Percentiles rank a stretch among this genome's conserved stretches.
These are phyloP conservation scores for Taphrina pruni DNA, from an alignment of 1,139 yeast genomes.

Conservation along the genomic window DNA sequence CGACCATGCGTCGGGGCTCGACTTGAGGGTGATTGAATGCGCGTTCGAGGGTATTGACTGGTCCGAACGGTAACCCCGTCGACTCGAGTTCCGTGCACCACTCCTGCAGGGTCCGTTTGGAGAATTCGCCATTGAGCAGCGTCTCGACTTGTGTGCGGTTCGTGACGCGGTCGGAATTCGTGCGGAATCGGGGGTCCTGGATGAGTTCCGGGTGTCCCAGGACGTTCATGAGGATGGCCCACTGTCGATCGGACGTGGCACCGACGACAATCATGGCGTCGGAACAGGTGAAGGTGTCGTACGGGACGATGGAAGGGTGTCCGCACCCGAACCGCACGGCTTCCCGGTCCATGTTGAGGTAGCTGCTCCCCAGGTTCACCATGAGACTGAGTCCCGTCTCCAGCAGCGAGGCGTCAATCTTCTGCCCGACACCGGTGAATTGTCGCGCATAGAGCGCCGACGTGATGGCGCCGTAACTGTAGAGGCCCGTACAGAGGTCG, in stretches of 20 bases:
- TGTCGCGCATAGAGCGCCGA: constrained; percentile 53
- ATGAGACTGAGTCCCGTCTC: constrained; percentile 50
- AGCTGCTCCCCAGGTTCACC: constrained; percentile 48
- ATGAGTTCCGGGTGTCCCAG: constrained; percentile 54
- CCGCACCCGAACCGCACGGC: constrained; percentile 55
- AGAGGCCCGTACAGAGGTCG: constrained; percentile 55
- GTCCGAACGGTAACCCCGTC: constrained; percentile 54
- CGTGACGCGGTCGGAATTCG: constrained; percentile 54
- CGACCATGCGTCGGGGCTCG: constrained; percentile 54
- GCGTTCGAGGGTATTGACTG: constrained; percentile 54
- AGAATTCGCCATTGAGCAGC: constrained; percentile 17
- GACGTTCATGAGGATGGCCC: constrained; percentile 52
- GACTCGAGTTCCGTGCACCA: constrained; percentile 53
- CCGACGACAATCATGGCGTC: constrained; percentile 55
- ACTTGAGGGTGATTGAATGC: constrained; percentile 54
- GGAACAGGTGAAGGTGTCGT: constrained; percentile 55
- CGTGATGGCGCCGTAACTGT: constrained; percentile 54
- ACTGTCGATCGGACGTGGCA: constrained; percentile 56
- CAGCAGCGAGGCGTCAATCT: constrained; percentile 54
- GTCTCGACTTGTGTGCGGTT: constrained; percentile 51
- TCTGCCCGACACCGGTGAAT: constrained; percentile 52
- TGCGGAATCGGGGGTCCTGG: constrained; percentile 50
- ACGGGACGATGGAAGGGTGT: constrained; percentile 56
- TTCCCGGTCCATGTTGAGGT: constrained; percentile 31
- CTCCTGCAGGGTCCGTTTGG: constrained; percentile 48